Conservation (phyloP, 2,329 filamentous ascomycete species). For the Fusarium vanettenii region DNA sequence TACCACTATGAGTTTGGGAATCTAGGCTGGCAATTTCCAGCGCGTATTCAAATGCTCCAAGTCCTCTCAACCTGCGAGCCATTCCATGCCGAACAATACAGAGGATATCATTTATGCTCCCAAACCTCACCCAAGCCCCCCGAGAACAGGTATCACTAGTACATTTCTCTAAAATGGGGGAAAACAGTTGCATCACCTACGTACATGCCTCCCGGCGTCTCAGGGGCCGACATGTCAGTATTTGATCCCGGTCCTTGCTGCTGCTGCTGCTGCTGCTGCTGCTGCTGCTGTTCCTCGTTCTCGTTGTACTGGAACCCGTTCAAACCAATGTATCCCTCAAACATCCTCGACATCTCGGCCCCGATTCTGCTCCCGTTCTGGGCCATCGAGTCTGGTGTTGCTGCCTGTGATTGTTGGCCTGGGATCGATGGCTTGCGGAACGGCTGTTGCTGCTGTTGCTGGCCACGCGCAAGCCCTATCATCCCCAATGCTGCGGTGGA, state of each 20-base stretch:
- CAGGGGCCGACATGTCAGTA: constrained; percentile 38
- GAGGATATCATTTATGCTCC: constrained; percentile 10
- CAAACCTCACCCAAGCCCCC: neutral
- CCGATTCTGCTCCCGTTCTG: constrained; percentile 64
- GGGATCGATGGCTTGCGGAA: constrained; percentile 47
- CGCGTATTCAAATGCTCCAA: neutral
- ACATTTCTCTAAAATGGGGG: constrained; percentile 53
- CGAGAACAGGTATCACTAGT: constrained; percentile 35
- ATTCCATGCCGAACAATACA: neutral
- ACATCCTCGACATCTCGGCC: constrained; percentile 64
- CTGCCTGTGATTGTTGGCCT: constrained; percentile 36
- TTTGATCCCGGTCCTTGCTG: constrained; percentile 35
- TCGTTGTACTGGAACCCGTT: constrained; percentile 49
- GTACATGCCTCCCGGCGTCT: constrained; percentile 39
- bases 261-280: constrained; percentile 23
- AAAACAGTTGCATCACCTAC: constrained; percentile 50
- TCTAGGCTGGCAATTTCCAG: neutral
- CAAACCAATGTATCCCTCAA: constrained; percentile 53
- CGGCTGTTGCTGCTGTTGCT: constrained; percentile 47
- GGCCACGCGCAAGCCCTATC: constrained; percentile 63
- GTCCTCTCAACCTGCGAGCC: neutral
- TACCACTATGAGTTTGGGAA: neutral
- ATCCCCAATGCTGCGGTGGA: constrained; percentile 65
- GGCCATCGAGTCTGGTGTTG: constrained; percentile 38
- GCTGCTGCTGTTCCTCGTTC: constrained; percentile 42